Evolutionary conservation across 345 rosid genomes (phyloP).

Genomic region (Salix purpurea): DNA sequence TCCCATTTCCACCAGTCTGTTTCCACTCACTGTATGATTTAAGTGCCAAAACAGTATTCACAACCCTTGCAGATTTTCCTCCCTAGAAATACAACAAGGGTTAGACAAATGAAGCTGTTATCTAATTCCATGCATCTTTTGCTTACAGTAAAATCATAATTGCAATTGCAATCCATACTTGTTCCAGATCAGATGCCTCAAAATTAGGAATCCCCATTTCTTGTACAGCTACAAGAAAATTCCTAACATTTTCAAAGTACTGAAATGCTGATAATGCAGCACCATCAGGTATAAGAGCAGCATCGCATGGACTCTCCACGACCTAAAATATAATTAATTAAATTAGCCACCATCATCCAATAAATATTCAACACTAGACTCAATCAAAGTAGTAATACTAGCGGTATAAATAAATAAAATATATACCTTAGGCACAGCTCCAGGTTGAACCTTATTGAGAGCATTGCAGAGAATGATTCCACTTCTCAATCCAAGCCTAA

Average conservation of each 20-base stretch:
- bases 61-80: conserved; percentile 76
- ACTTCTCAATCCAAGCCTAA: conserved; percentile 78
- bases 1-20: conserved; percentile 65
- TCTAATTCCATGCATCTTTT: conserved; percentile 1
- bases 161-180: conserved; percentile 34
- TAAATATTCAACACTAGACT: neutral
- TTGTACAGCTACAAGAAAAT: conserved; percentile 72
- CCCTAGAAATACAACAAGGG: conserved; percentile 40
- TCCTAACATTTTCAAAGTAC: conserved; percentile 85
- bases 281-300: conserved; percentile 67
- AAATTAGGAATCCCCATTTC: conserved; percentile 70
- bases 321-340: conserved; percentile 34
- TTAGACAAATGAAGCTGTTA: neutral
- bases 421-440: conserved; percentile 68
- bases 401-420: neutral
- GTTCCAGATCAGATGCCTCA: conserved; percentile 92
- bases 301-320: conserved; percentile 76
- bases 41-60: conserved; percentile 70
- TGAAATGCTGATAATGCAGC: conserved; percentile 85
- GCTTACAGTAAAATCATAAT: neutral
- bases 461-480: conserved; percentile 83
- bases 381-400: neutral
- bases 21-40: conserved; percentile 82
- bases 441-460: conserved; percentile 72
- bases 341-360: neutral